Percentiles rank a stretch among this genome's conserved stretches.
Evolutionary conservation across 768 basidiomycete species (phyloP).

Genomic region (Collybia sordida): DNA sequence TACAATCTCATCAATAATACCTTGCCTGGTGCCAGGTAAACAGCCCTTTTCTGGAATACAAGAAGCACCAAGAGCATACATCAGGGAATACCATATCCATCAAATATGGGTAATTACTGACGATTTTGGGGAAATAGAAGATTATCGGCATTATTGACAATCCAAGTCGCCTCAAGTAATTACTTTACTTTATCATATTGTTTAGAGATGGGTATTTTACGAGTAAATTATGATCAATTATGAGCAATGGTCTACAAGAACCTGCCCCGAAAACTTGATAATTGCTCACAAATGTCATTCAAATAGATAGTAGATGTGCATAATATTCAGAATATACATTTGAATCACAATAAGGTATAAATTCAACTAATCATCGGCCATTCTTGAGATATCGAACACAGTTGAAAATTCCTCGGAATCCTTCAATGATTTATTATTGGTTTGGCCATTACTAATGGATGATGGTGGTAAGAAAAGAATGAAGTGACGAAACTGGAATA

Average conservation of each 20-base stretch:
- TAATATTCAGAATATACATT: too few species aligned
- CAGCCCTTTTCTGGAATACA: too few species aligned
- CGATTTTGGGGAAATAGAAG: neutral
- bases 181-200: neutral
- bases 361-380: neutral
- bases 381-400: neutral
- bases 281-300: too few species aligned
- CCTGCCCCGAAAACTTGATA: too few species aligned
- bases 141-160: neutral
- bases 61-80: too few species aligned
- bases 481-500: neutral
- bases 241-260: too few species aligned
- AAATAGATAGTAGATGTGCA: too few species aligned
- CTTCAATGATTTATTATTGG: neutral
- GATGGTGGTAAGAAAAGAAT: neutral
- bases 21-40: too few species aligned
- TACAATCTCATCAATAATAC: too few species aligned
- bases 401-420: neutral
- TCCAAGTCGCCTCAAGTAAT: neutral
- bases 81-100: neutral
- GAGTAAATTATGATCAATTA: neutral
- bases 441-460: neutral
- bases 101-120: neutral
- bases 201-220: neutral
- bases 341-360: neutral